Conservation (phyloP, 192 early-diverging fungal genomes). For the Backusella parvicylindrica region DNA sequence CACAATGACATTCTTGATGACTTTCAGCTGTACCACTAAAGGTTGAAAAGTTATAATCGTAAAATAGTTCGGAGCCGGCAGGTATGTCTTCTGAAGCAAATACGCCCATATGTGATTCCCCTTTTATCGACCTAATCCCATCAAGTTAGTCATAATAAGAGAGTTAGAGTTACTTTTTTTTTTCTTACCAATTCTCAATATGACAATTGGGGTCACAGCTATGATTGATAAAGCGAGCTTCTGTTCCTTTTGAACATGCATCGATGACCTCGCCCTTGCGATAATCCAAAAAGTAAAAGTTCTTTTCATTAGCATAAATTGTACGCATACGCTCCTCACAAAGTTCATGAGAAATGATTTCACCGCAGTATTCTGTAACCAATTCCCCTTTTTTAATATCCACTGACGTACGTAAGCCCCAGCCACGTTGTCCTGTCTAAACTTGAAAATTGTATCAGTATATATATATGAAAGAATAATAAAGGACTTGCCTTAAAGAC, state of each 20-base stretch:
- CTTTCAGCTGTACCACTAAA: constrained; percentile 56
- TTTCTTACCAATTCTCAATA: constrained; percentile 80
- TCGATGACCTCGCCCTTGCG: constrained; percentile 75
- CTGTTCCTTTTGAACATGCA: constrained; percentile 70
- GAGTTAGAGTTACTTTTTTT: background rate
- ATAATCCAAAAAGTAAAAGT: constrained; percentile 83
- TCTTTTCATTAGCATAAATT: constrained; percentile 57
- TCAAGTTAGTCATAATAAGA: no score
- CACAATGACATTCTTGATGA: constrained; percentile 69
- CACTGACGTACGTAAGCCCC: constrained; percentile 57
- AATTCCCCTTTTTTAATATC: constrained; percentile 55
- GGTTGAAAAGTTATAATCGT: constrained; percentile 80
- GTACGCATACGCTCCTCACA: constrained; percentile 73
- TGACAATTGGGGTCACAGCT: constrained; percentile 83
- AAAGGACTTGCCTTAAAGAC: constrained; percentile 58
- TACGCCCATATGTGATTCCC: constrained; percentile 71
- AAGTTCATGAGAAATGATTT: constrained; percentile 65
- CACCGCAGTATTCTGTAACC: constrained; percentile 81
- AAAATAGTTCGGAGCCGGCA: constrained; percentile 66
- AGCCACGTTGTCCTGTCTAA: constrained; percentile 65
- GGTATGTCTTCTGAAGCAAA: constrained; percentile 70
- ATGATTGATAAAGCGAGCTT: constrained; percentile 85
- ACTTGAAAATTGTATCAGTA: background rate
- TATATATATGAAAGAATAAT: background rate
- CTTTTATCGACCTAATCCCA: constrained; percentile 50